phyloP scores from a whole-genome alignment of 1,284 basidiomycete species.

The Papiliotrema fonsecae region DNA sequence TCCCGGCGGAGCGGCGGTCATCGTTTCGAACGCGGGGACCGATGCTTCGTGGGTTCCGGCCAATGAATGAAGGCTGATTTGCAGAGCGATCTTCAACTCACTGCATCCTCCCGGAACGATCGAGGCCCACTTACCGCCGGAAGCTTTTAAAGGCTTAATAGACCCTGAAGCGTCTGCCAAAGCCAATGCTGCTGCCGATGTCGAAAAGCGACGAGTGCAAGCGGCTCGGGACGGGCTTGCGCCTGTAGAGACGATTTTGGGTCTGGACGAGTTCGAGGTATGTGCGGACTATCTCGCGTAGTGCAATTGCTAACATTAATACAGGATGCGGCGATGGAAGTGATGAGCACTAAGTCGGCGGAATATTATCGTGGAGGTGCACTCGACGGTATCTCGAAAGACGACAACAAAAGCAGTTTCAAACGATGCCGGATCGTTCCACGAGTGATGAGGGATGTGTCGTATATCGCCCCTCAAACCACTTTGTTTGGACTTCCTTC shows the following conservation, averaged over 20 bases:
- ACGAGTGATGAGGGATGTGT: slow-evolving; percentile 46
- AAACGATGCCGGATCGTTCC: slow-evolving; percentile 53
- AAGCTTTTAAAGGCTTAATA: slow-evolving; percentile 65
- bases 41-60: slow-evolving; percentile 48
- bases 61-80: background rate
- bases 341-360: background rate
- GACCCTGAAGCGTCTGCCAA: slow-evolving; percentile 31
- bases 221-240: slow-evolving; percentile 19
- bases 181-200: slow-evolving; percentile 9
- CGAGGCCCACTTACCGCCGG: slow-evolving; percentile 40
- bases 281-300: too few relatives aligned
- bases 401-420: slow-evolving; percentile 50
- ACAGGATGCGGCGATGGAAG: background rate
- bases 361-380: slow-evolving; percentile 28
- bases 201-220: slow-evolving; percentile 14
- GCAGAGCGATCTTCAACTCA: slow-evolving; percentile 22
- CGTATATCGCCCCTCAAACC: slow-evolving; percentile 29
- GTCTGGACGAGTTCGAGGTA: slow-evolving; percentile 29
- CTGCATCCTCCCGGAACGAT: slow-evolving; percentile 41
- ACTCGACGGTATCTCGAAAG: slow-evolving; percentile 49
- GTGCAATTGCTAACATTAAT: too few relatives aligned
- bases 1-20: slow-evolving; percentile 52
- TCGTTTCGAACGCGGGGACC: slow-evolving; percentile 52
- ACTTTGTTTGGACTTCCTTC: slow-evolving; percentile 38
- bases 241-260: slow-evolving; percentile 27